Evolutionary conservation across 371 early-diverging fungal species (phyloP).

Genomic region (Rhizopus stolonifer): DNA sequence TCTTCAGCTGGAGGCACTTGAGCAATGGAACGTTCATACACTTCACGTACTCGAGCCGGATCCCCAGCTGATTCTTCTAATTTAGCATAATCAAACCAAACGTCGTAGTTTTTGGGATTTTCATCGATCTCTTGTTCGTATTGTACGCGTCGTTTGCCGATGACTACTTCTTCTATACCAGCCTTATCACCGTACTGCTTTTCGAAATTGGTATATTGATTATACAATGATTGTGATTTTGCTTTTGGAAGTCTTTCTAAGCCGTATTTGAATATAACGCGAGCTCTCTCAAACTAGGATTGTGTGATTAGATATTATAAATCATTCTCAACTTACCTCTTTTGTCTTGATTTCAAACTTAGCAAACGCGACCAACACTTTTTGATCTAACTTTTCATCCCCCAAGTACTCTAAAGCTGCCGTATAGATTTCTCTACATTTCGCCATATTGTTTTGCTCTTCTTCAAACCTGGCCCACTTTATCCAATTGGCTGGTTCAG

Average conservation of each 20-base stretch:
- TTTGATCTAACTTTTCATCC: slow-evolving; percentile 87
- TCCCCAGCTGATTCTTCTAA: slow-evolving; percentile 86
- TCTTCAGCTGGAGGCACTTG: slow-evolving; percentile 84
- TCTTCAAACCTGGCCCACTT: slow-evolving; percentile 96
- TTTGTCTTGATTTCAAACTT: slow-evolving; percentile 89
- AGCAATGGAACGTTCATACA: slow-evolving; percentile 95
- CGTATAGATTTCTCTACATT: slow-evolving; percentile 81
- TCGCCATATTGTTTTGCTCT: slow-evolving; percentile 68
- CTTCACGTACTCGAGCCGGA: slow-evolving; percentile 76
- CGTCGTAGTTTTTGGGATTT: slow-evolving; percentile 89
- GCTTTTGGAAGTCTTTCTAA: slow-evolving; percentile 83
- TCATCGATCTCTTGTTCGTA: slow-evolving; percentile 84
- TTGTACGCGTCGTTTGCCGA: slow-evolving; percentile 81
- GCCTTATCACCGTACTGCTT: slow-evolving; percentile 90
- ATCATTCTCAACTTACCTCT: slow-evolving; percentile 53
- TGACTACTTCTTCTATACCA: slow-evolving; percentile 88
- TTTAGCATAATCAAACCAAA: slow-evolving; percentile 93
- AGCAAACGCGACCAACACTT: slow-evolving; percentile 91
- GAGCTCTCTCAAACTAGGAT: slow-evolving; percentile 80
- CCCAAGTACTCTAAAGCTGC: slow-evolving; percentile 89
- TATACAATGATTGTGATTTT: slow-evolving; percentile 83
- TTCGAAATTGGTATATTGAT: slow-evolving; percentile 93
- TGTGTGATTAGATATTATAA: not conserved
- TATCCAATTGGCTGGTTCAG: slow-evolving; percentile 94
- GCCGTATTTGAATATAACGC: slow-evolving; percentile 94